Conservation (phyloP, 1,284 basidiomycete species). For the Heterobasidion occidentale region DNA sequence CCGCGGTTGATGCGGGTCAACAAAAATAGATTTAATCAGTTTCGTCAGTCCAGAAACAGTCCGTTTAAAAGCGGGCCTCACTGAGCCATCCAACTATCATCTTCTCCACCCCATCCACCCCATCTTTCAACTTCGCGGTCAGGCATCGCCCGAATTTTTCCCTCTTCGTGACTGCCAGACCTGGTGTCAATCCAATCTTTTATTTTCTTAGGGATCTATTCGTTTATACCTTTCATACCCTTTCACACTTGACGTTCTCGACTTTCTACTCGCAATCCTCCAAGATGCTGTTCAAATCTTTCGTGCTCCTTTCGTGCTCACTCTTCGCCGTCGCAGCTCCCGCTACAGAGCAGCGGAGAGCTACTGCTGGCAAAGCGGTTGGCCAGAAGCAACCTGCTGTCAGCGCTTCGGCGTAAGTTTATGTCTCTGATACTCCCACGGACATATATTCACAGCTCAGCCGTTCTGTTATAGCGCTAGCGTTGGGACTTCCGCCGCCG, state of each 20-base stretch:
- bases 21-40: no score
- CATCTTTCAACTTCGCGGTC: no score
- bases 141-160: no score
- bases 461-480: constrained; percentile 5
- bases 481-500: background rate
- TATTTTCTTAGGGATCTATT: constrained; percentile 16
- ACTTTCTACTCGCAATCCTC: constrained; percentile 14
- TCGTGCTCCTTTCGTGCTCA: constrained; percentile 20
- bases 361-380: no score
- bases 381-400: no score
- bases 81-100: no score
- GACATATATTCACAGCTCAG: background rate
- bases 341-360: constrained; percentile 3
- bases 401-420: no score
- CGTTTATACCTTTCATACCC: constrained; percentile 12
- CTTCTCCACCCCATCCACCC: no score
- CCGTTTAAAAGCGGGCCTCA: no score
- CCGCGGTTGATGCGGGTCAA: no score
- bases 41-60: no score
- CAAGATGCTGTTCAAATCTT: constrained; percentile 20
- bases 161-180: constrained; percentile 17
- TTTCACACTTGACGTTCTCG: constrained; percentile 12
- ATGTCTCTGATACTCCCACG: no score
- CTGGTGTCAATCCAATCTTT: constrained; percentile 25
- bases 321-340: constrained; percentile 8